Base-by-base conservation (phyloP, 2,329 filamentous ascomycete genomes). In the Penicillium polonicum region DNA sequence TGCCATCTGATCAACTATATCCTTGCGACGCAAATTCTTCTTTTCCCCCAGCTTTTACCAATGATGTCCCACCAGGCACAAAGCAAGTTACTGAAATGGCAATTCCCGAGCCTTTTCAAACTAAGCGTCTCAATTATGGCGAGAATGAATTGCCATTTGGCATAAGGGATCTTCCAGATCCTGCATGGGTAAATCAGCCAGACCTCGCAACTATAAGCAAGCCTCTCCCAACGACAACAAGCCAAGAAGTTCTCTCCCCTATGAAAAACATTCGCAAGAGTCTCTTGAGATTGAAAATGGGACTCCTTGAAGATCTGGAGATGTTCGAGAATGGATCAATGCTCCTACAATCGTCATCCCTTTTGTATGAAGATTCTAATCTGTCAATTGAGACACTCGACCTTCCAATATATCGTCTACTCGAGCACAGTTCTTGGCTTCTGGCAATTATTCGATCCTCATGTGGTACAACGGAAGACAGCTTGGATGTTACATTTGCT, bases 321-420 rank as follows among this genome's bases (percentile, higher is more conserved):
- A 13, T 56, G 6, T 33, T 67, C 3, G 58, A 66, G 5, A 12
- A 44, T 1, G 46, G 33, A 0, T 54, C 52, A 1, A 42, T 35
- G 4, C 27, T 38, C 1, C 27, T 52, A 3, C 19, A 36, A 8
- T 57, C 53, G 0, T 55, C 55, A 3, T 38, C 45, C 4, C 5
- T 58, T 10, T 17, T 55, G 5, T 39, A 35, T 7, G 59, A 57
- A 15, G 45, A 43, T 7, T 23, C 42, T 2, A 38, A 19, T 4
- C 31, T 52, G 3, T 38, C 43, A 1, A 23, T 57, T 17, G 46
- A 48, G 6, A 65, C 51, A 7, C 49, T 66, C 1, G 55, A 62
- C 17, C 19, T 65, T 15, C 64, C 64, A 4, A 54, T 66, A n/a
- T 57, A 52, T 41, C 64, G 62, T 15, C 57, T 62, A 13, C 43